Conservation (phyloP, 495 filamentous ascomycete genomes). For the Barbatosphaeria neglecta region DNA sequence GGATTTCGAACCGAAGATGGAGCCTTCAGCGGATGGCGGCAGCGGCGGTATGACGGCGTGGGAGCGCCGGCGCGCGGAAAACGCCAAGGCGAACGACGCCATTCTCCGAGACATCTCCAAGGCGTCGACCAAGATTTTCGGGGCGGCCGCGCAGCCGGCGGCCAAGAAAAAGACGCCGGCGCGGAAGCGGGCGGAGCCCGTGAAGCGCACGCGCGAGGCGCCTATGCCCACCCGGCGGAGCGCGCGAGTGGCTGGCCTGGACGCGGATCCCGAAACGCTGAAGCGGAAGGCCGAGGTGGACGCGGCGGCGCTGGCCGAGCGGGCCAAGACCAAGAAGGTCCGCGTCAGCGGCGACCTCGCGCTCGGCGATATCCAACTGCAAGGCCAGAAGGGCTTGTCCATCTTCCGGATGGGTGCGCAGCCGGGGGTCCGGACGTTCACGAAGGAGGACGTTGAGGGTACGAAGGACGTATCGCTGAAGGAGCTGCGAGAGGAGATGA, state of each 20-base stretch:
- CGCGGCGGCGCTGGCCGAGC: conserved; percentile 45
- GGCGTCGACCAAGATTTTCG: conserved; percentile 22
- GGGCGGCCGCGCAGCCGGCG: not conserved
- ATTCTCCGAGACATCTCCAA: conserved; percentile 32
- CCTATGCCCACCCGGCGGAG: conserved; percentile 35
- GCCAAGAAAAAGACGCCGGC: not conserved
- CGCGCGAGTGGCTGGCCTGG: conserved; percentile 36
- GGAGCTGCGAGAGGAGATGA: conserved; percentile 70
- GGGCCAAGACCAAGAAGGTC: conserved; percentile 56
- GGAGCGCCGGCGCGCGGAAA: conserved; percentile 41
- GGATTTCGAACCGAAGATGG: conserved; percentile 12
- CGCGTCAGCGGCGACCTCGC: conserved; percentile 61
- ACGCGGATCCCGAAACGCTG: conserved; percentile 52
- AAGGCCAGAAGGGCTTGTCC: conserved; percentile 41
- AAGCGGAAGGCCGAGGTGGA: conserved; percentile 77
- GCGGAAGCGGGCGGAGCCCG: conserved; percentile 18
- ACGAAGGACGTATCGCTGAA: conserved; percentile 70
- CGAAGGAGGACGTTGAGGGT: conserved; percentile 62
- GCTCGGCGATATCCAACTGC: conserved; percentile 67
- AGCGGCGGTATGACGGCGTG: conserved; percentile 36
- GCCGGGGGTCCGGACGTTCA: conserved; percentile 73
- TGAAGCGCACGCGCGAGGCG: conserved; percentile 16
- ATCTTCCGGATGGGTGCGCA: conserved; percentile 52
- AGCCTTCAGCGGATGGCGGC: conserved; percentile 5
- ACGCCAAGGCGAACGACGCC: conserved; percentile 43